Percentiles rank a stretch among this genome's conserved stretches.
phyloP scores from a whole-genome alignment of 1,139 yeast genomes.

The Kazachstania sp. region DNA sequence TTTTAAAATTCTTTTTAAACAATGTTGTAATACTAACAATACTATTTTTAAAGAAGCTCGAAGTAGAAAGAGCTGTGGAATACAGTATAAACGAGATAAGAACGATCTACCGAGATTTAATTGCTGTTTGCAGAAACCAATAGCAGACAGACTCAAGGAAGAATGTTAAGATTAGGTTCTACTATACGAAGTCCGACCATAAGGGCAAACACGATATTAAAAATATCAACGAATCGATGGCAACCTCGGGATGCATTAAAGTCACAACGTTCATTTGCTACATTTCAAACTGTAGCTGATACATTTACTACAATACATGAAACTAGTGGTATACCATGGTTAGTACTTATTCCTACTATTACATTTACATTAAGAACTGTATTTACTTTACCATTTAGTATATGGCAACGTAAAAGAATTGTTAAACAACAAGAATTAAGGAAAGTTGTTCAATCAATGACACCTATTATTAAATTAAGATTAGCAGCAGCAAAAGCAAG shows the following conservation, averaged over 20 bases:
- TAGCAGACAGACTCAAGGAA: background rate
- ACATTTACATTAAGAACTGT: slow-evolving; percentile 57
- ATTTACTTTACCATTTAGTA: slow-evolving; percentile 72
- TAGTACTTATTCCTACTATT: slow-evolving; percentile 65
- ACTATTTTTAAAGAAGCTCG: too few species aligned
- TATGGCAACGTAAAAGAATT: slow-evolving; percentile 58
- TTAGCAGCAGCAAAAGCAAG: slow-evolving; percentile 45
- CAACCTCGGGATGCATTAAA: background rate
- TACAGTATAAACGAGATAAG: too few species aligned
- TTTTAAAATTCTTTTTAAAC: too few species aligned
- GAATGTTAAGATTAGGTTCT: background rate
- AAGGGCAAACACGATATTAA: background rate
- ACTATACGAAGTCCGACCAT: background rate
- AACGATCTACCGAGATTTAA: too few species aligned
- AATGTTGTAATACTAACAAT: too few species aligned
- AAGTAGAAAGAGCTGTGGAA: too few species aligned
- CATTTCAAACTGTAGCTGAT: slow-evolving; percentile 22
- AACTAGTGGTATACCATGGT: slow-evolving; percentile 68
- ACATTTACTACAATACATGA: slow-evolving; percentile 37
- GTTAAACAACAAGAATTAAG: slow-evolving; percentile 62
- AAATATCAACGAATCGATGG: background rate
- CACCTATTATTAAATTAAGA: slow-evolving; percentile 65
- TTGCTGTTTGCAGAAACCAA: too few species aligned
- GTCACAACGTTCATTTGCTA: slow-evolving; percentile 3
- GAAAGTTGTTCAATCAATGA: slow-evolving; percentile 64